Evolutionary conservation across 805 yeast species (phyloP).

Genomic region (Candida bentonensis): DNA sequence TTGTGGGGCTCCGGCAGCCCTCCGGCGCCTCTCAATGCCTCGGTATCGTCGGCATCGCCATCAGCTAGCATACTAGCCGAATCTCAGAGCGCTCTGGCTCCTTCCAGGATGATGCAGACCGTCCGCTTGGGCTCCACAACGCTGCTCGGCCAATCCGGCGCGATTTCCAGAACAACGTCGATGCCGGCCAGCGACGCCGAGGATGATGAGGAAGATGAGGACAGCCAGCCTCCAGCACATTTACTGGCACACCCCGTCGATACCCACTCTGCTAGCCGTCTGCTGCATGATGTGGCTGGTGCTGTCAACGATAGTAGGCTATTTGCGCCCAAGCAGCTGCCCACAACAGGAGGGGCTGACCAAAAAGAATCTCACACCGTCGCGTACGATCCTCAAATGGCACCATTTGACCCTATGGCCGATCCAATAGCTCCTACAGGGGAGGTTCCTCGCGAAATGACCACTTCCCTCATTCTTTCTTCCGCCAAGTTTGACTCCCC

Average conservation of each 20-base stretch:
- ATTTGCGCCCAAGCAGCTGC: constrained; percentile 1
- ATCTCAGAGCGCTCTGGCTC: not conserved
- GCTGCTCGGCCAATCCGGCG: not conserved
- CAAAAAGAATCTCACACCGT: constrained; percentile 8
- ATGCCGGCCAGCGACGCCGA: constrained; percentile 9
- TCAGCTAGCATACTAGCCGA: not conserved
- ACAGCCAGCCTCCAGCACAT: not conserved
- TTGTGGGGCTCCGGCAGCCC: constrained; percentile 10
- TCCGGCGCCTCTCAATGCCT: constrained; percentile 2
- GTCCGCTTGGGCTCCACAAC: not conserved
- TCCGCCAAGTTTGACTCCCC: constrained; percentile 10
- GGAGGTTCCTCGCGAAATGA: constrained; percentile 3
- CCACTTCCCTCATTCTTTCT: constrained; percentile 2
- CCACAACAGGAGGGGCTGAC: not conserved
- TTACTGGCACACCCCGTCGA: not conserved
- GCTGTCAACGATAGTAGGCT: not conserved
- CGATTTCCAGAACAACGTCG: not conserved
- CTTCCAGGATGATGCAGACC: constrained; percentile 1
- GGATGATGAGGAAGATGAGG: constrained; percentile 19
- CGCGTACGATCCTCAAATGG: constrained; percentile 9
- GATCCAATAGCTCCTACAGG: not conserved
- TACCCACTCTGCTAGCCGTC: not conserved
- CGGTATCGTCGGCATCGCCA: not conserved
- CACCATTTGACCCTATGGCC: not conserved
- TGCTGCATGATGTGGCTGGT: not conserved